These are phyloP conservation scores for Capsicum rhomboideum DNA, from an alignment of 257 asterid genomes.

Conservation along the genomic window DNA sequence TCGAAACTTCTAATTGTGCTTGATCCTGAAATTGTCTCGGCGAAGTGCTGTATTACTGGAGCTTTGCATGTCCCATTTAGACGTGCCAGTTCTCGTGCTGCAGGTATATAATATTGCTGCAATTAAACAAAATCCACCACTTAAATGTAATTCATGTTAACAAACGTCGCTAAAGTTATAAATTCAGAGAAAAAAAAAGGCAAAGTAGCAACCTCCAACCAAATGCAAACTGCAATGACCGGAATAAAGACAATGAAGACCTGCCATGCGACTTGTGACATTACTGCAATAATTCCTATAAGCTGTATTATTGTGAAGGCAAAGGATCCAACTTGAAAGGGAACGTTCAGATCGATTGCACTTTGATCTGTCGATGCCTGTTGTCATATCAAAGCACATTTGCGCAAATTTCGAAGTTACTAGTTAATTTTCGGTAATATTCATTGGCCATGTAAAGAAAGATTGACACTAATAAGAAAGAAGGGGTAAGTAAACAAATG, in stretches of 20 bases:
- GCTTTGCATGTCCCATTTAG: constrained; percentile 80
- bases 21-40: constrained; percentile 88
- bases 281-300: constrained; percentile 62
- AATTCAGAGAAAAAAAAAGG: not conserved
- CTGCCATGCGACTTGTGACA: constrained; percentile 90
- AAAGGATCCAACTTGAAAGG: constrained; percentile 41
- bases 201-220: constrained; percentile 50
- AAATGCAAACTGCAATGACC: constrained; percentile 52
- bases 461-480: not conserved
- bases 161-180: not conserved
- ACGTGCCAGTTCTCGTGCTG: constrained; percentile 86
- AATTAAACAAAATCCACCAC: not conserved
- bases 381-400: constrained; percentile 5
- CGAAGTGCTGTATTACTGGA: constrained; percentile 82
- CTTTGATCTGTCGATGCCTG: constrained; percentile 92
- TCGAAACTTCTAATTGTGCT: constrained; percentile 76
- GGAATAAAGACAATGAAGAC: constrained; percentile 76
- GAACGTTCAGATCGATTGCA: constrained; percentile 59
- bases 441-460: not conserved
- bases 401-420: not conserved
- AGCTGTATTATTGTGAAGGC: constrained; percentile 67
- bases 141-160: not conserved
- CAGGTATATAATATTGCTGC: constrained; percentile 73
- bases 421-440: too few species aligned
- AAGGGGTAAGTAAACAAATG: not conserved